Evolutionary conservation across 2,329 filamentous ascomycete genomes (phyloP), one percentile per base, ranked within the genome.

Genomic region (Monosporascus sp.): DNA sequence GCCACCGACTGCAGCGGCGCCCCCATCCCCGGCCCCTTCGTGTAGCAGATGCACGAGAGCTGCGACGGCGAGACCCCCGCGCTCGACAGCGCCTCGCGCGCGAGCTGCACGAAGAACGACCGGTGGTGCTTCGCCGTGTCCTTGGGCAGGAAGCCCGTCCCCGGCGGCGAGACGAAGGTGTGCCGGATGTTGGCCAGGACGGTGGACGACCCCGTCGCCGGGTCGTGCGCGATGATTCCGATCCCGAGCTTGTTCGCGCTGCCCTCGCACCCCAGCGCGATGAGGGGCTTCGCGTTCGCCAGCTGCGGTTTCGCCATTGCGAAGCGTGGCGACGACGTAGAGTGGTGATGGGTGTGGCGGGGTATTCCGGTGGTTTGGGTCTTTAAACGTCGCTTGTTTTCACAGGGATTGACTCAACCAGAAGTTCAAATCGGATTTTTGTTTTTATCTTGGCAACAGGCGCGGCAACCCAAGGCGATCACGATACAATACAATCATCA

Each of bases 221-320:
- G 73, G 53, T 85, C 79, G 76, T 97, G 94, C 24, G 85, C 82
- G 70, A 99, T 96, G 54, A 99, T 78, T 66, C 94, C 94, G 54
- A 97, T 87, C 61, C 93, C 94, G 50, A 99, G 85, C 74, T 99
- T 99, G 79, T 99, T 99, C 73, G 94, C 94, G 53, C 91, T 96
- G 70, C 94, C 93, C 78, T 99, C 94, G 68, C 78, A 81, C 59
- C 81, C 81, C 58, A 85, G 72, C 62, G 81, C 78, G 58, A 83
- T 77, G 65, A 78, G 78, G 53, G 74, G 71, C 62, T 56, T 66
- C 55, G 65, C 72, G 65, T 60, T 65, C 53, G 20, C 18, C 3
- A 26, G 22, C 20, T 26, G 22, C 7, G 43, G 22, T 31, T 28
- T n/a, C 9, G 22, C 43, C 43, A 35, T 35, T 35, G 31, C 4